These are phyloP conservation scores for Corymbia calophylla DNA, from an alignment of 441 rosid species.

Conservation along the genomic window DNA sequence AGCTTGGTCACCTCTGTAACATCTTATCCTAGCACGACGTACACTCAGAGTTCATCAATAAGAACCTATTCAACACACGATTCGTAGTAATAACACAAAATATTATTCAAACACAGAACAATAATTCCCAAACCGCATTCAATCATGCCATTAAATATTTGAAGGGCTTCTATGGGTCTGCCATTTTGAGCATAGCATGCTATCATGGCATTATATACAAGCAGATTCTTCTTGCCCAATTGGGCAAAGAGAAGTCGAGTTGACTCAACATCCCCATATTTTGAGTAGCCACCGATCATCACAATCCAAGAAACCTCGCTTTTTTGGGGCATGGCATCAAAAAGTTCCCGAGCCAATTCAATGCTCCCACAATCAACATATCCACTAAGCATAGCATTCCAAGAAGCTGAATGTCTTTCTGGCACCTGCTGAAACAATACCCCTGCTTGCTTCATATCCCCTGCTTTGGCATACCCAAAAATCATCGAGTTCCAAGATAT, in stretches of 20 bases:
- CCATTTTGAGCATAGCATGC: conserved; percentile 35
- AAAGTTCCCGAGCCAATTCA: conserved; percentile 21
- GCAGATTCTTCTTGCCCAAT: conserved; percentile 19
- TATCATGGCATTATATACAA: conserved; percentile 39
- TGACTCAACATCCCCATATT: conserved; percentile 32
- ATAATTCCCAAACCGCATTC: not conserved
- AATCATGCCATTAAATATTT: conserved; percentile 21
- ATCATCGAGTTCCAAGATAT: conserved; percentile 48
- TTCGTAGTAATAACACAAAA: too few species aligned
- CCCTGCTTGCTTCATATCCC: conserved; percentile 22
- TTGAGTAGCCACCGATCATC: conserved; percentile 44
- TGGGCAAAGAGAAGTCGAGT: conserved; percentile 30
- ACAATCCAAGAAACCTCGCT: conserved; percentile 32
- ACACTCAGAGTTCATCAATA: too few species aligned
- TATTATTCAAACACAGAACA: too few species aligned
- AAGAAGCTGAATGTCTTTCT: conserved; percentile 23
- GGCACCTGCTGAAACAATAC: conserved; percentile 32
- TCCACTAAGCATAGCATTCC: conserved; percentile 35
- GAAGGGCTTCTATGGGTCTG: conserved; percentile 18
- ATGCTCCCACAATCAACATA: conserved; percentile 27
- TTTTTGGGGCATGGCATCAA: conserved; percentile 31
- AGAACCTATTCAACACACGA: too few species aligned
- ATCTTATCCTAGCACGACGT: too few species aligned
- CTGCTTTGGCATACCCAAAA: conserved; percentile 33
- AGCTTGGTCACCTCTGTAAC: too few species aligned